Conservation (phyloP, 305 asterid genomes). For the Nicotiana rustica region DNA sequence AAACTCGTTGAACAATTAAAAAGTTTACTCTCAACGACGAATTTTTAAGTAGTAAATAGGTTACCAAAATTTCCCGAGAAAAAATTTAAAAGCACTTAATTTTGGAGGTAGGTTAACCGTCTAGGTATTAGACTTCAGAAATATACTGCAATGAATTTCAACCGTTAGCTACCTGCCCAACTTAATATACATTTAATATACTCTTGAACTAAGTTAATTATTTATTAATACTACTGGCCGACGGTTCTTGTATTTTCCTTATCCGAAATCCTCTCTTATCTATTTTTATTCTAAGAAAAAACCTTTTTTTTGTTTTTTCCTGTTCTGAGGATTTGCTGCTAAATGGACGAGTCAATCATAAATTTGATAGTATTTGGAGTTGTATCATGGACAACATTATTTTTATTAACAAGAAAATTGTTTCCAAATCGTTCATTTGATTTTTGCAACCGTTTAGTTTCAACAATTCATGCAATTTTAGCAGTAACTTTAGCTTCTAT, state of each 20-base stretch:
- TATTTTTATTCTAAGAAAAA: neutral
- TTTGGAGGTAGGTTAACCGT: neutral
- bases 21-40: too few species aligned
- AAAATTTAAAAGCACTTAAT: neutral
- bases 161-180: neutral
- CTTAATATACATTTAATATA: neutral
- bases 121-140: neutral
- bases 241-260: neutral
- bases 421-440: conserved; percentile 65
- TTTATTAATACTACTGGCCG: neutral
- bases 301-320: neutral
- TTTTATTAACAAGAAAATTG: conserved; percentile 47
- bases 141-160: neutral
- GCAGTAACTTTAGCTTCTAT: conserved; percentile 63
- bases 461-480: conserved; percentile 63
- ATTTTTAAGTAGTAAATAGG: neutral
- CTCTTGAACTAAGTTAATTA: neutral
- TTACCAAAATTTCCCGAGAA: neutral
- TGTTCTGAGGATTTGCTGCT: neutral
- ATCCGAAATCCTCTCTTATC: neutral
- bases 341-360: conserved; percentile 65
- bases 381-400: conserved; percentile 72
- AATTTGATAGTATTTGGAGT: conserved; percentile 53
- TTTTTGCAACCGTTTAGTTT: conserved; percentile 79
- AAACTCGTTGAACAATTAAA: neutral